phyloP scores from a whole-genome alignment of 2,329 filamentous ascomycete genomes.

The Ascochyta fabae region DNA sequence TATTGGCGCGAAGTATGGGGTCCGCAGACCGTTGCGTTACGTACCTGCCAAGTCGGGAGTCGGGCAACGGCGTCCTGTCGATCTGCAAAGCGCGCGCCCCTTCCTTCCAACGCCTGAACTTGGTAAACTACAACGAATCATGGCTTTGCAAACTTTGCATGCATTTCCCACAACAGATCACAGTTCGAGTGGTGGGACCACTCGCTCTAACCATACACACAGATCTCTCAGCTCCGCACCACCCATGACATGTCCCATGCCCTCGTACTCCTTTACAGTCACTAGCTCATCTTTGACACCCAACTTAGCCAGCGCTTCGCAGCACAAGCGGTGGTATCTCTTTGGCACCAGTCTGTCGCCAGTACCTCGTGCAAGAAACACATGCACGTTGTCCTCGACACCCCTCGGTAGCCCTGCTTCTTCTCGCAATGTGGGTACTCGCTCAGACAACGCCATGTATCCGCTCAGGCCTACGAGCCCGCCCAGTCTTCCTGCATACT shows the following conservation, averaged over 20 bases:
- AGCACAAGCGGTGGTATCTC: constrained; percentile 51
- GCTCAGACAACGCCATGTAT: constrained; percentile 54
- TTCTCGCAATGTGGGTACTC: constrained; percentile 49
- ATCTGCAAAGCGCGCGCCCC: constrained; percentile 4
- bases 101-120: background rate
- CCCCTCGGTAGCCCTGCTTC: constrained; percentile 44
- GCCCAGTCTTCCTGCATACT: constrained; percentile 50
- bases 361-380: constrained; percentile 57
- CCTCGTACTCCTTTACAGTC: constrained; percentile 56
- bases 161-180: background rate
- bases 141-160: too few relatives aligned
- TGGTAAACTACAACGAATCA: background rate
- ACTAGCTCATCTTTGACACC: constrained; percentile 49
- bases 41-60: constrained; percentile 15
- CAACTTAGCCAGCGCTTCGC: constrained; percentile 50
- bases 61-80: constrained; percentile 9
- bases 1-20: constrained; percentile 4
- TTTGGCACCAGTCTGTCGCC: constrained; percentile 58
- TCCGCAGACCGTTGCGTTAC: background rate
- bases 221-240: constrained; percentile 56
- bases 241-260: constrained; percentile 54
- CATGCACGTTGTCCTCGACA: constrained; percentile 45
- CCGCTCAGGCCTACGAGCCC: constrained; percentile 55
- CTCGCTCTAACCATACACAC: constrained; percentile 52
- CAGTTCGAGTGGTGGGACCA: constrained; percentile 46